Evolutionary conservation across 164 flowering plant genomes (phyloP).

Genomic region (Stephania japonica): DNA sequence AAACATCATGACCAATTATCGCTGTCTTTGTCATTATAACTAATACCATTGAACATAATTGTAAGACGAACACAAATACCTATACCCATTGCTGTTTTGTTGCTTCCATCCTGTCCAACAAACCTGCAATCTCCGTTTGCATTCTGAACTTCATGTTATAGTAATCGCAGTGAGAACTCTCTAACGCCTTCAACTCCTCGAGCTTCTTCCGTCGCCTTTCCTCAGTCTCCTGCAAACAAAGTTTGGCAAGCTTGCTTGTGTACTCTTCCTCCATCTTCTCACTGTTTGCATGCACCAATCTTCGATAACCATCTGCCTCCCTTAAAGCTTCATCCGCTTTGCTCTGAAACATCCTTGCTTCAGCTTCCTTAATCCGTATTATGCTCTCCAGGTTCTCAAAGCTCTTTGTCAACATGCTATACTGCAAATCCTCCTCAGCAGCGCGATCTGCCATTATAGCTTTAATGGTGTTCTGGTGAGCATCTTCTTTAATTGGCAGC

Average conservation of each 20-base stretch:
- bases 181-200: slow-evolving; percentile 76
- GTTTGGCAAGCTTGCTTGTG: slow-evolving; percentile 52
- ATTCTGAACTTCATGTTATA: slow-evolving; percentile 86
- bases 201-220: slow-evolving; percentile 69
- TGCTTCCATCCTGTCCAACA: slow-evolving; percentile 85
- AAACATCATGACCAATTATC: neutral
- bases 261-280: slow-evolving; percentile 83
- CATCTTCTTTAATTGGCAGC: slow-evolving; percentile 19
- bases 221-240: slow-evolving; percentile 78
- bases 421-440: slow-evolving; percentile 37
- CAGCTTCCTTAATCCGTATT: slow-evolving; percentile 77
- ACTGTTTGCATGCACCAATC: slow-evolving; percentile 40
- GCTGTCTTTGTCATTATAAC: neutral
- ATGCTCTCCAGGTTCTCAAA: slow-evolving; percentile 79
- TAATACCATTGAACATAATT: neutral
- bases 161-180: slow-evolving; percentile 74
- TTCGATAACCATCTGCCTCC: slow-evolving; percentile 63
- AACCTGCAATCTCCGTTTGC: slow-evolving; percentile 80
- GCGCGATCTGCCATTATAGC: slow-evolving; percentile 27
- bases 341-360: slow-evolving; percentile 82
- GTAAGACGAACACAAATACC: neutral
- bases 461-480: slow-evolving; percentile 29
- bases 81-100: slow-evolving; percentile 79
- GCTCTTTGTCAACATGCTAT: slow-evolving; percentile 35
- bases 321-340: slow-evolving; percentile 86